A percentile compares a stretch with the other conserved stretches of the same genome.
These are phyloP conservation scores for Asterophora lycoperdoides DNA, from an alignment of 768 basidiomycete species.

Conservation along the genomic window DNA sequence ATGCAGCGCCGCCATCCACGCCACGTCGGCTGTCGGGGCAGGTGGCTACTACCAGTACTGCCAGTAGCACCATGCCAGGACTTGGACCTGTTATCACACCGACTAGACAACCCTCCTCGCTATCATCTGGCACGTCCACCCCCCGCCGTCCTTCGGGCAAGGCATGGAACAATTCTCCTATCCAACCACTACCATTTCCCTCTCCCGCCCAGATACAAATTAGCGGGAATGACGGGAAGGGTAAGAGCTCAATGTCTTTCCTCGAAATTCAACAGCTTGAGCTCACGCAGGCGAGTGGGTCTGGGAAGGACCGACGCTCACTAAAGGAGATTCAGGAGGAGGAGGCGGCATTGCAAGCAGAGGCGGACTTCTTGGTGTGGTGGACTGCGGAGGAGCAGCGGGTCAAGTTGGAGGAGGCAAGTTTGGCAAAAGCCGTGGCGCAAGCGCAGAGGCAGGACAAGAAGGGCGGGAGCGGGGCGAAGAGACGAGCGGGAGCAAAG, in stretches of 20 bases:
- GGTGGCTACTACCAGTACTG: constrained; percentile 9
- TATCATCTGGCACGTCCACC: constrained; percentile 17
- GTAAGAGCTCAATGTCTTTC: constrained; percentile 47
- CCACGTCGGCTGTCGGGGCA: constrained; percentile 21
- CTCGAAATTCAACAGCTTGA: constrained; percentile 83
- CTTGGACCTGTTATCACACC: constrained; percentile 69
- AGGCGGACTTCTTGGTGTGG: constrained; percentile 84
- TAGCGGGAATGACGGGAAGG: too few relatives aligned
- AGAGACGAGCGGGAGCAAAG: neutral
- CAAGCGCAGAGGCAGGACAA: neutral
- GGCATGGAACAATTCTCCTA: constrained; percentile 49
- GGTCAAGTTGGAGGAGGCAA: constrained; percentile 41
- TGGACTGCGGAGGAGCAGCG: constrained; percentile 83
- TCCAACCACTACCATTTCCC: neutral
- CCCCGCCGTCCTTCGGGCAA: constrained; percentile 48
- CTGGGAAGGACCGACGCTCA: constrained; percentile 53
- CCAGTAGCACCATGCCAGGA: constrained; percentile 21
- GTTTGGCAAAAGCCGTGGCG: constrained; percentile 3
- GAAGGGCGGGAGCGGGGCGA: neutral
- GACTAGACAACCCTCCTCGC: constrained; percentile 37
- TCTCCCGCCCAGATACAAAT: too few relatives aligned
- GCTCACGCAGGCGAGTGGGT: constrained; percentile 41
- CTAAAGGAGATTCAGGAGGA: constrained; percentile 85
- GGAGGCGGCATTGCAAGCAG: constrained; percentile 59
- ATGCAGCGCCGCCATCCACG: constrained; percentile 15